phyloP scores from a whole-genome alignment of 139 green algal genomes.

The Haematococcus lacustris region DNA sequence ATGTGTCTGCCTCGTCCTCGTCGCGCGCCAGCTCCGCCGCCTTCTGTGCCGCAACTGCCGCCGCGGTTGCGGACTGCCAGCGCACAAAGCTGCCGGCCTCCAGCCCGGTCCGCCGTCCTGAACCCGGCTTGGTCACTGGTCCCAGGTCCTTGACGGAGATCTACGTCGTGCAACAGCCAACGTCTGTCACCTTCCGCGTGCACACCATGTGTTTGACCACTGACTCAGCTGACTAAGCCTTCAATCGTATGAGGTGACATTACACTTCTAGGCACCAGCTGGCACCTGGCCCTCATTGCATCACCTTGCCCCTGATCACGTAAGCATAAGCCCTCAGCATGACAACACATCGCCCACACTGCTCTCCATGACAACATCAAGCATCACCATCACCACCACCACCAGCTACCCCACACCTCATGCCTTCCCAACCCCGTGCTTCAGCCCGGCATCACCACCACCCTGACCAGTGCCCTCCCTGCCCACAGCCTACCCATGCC shows the following conservation, averaged over 20 bases:
- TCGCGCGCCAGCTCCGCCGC: slow-evolving; percentile 1
- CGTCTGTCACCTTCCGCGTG: not conserved
- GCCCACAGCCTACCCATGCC: not conserved
- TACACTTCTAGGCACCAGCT: not conserved
- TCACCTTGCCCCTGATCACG: not conserved
- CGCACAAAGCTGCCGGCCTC: not conserved
- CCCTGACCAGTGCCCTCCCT: not conserved
- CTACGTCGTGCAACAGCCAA: not conserved
- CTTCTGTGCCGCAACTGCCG: slow-evolving; percentile 2
- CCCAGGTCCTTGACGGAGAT: slow-evolving; percentile 46
- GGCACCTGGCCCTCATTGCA: not conserved
- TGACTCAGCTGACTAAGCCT: not conserved
- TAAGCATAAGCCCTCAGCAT: slow-evolving; percentile 1
- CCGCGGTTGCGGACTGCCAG: slow-evolving; percentile 5
- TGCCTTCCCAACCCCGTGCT: no score
- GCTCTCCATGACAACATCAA: not conserved
- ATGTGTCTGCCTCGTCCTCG: not conserved
- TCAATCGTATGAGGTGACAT: not conserved
- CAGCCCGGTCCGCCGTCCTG: slow-evolving; percentile 23
- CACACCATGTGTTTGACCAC: not conserved
- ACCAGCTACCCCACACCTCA: not conserved
- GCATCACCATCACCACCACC: no score
- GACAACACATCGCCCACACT: not conserved
- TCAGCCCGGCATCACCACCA: not conserved
- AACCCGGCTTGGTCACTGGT: slow-evolving; percentile 62